phyloP scores from a whole-genome alignment of 139 green algal genomes.

The Closterium sp. region DNA sequence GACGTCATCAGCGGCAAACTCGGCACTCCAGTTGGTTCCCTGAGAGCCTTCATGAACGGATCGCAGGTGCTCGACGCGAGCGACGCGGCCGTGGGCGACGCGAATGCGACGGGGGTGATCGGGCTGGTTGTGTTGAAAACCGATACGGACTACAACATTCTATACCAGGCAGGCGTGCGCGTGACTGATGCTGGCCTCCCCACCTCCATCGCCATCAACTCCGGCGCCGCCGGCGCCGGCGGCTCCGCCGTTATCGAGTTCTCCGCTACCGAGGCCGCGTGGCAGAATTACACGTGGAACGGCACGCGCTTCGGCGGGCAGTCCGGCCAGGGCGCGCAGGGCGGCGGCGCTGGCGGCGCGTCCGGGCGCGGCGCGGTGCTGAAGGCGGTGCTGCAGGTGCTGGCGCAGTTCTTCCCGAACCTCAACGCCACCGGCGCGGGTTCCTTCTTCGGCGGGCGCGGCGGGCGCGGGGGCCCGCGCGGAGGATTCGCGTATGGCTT shows the following conservation, averaged over 20 bases:
- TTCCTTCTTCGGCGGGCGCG: not conserved
- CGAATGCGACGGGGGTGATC: not conserved
- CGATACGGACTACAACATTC: not conserved
- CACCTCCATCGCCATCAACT: not conserved
- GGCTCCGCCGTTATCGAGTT: not conserved
- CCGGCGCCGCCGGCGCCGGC: no score
- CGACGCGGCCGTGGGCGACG: not conserved
- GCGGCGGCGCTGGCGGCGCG: no score
- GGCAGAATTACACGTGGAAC: not conserved
- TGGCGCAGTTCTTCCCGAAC: not conserved
- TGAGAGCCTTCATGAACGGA: not conserved
- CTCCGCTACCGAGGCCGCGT: not conserved
- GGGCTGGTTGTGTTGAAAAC: not conserved
- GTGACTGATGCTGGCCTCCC: not conserved
- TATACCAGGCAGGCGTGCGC: not conserved
- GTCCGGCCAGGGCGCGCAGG: not conserved
- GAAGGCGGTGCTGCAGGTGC: not conserved
- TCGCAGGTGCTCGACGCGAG: not conserved
- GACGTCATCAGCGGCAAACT: not conserved
- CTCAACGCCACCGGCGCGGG: not conserved
- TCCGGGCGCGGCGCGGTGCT: not conserved
- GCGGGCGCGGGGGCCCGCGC: no score
- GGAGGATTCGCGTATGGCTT: not conserved
- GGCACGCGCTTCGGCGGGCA: not conserved
- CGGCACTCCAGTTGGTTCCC: not conserved